Conservation (phyloP, 163 green algal species). For the Trebouxiophyceae sp. region DNA sequence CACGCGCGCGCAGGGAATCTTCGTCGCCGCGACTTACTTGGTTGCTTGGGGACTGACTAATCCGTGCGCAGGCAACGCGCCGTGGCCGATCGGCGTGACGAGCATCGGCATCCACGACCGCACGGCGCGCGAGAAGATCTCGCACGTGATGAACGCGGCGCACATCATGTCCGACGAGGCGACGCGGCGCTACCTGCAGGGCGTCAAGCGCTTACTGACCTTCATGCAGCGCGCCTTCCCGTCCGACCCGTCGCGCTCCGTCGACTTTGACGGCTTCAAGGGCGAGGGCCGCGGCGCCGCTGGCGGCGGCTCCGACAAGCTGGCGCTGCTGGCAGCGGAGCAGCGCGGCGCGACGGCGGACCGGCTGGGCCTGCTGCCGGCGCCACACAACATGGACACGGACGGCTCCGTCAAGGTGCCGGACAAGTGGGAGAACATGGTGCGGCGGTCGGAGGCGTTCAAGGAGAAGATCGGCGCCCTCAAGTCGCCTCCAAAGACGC, state of each 20-base stretch:
- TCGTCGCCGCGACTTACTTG: no score
- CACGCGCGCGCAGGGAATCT: no score
- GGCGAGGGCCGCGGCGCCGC: conserved; percentile 48
- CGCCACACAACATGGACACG: conserved; percentile 59
- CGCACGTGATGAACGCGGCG: conserved; percentile 69
- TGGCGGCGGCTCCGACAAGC: conserved; percentile 55
- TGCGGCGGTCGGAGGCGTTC: conserved; percentile 4
- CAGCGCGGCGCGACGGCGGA: conserved; percentile 47
- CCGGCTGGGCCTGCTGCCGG: conserved; percentile 39
- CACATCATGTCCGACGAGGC: conserved; percentile 99
- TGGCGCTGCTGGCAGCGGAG: conserved; percentile 69
- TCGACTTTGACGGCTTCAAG: conserved; percentile 73
- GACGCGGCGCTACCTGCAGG: conserved; percentile 87
- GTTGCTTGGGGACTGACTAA: no score
- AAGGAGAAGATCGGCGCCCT: neutral
- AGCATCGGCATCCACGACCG: conserved; percentile 97
- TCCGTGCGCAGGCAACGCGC: conserved; percentile 73
- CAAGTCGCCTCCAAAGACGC: neutral
- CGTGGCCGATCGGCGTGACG: conserved; percentile 98
- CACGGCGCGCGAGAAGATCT: conserved; percentile 92
- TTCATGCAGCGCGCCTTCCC: conserved; percentile 78
- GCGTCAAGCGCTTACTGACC: conserved; percentile 86
- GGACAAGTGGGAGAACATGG: conserved; percentile 45
- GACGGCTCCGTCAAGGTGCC: conserved; percentile 61
- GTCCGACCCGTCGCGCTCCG: conserved; percentile 73